phyloP scores from a whole-genome alignment of 2,329 filamentous ascomycete species.

The Cordyceps fumosorosea region DNA sequence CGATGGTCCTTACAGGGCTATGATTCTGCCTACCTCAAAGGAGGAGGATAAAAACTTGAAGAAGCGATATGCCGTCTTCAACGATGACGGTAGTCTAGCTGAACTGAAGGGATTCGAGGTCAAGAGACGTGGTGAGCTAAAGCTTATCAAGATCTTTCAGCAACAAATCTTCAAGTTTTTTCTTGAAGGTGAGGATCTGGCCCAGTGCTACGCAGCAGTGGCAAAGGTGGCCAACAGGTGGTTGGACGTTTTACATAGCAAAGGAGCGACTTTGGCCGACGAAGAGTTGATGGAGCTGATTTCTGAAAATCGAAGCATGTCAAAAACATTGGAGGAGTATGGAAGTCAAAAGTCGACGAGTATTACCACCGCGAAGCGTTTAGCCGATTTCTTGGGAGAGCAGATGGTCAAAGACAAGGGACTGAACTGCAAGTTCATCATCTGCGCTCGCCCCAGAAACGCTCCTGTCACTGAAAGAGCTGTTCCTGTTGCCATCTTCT shows the following conservation, averaged over 20 bases:
- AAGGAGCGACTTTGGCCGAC: conserved; percentile 83
- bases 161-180: conserved; percentile 99
- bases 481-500: conserved; percentile 94
- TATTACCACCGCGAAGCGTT: conserved; percentile 92
- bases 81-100: conserved; percentile 89
- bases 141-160: conserved; percentile 99
- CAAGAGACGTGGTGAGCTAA: conserved; percentile 93
- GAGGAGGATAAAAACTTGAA: conserved; percentile 99
- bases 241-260: conserved; percentile 89
- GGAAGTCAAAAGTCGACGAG: conserved; percentile 93
- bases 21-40: conserved; percentile 95
- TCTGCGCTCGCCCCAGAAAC: conserved; percentile 77
- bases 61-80: conserved; percentile 98
- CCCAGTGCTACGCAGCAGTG: conserved; percentile 85
- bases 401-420: conserved; percentile 99
- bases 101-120: conserved; percentile 97
- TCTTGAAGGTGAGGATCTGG: conserved; percentile 78
- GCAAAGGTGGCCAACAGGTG: conserved; percentile 93
- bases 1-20: conserved; percentile 93
- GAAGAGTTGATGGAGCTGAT: conserved; percentile 99
- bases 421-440: conserved; percentile 99
- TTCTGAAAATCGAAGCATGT: conserved; percentile 98
- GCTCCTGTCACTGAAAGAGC: conserved; percentile 93
- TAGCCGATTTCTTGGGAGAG: conserved; percentile 94
- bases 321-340: conserved; percentile 94